phyloP scores from a whole-genome alignment of 495 filamentous ascomycete genomes.

The Aspergillus leporis region DNA sequence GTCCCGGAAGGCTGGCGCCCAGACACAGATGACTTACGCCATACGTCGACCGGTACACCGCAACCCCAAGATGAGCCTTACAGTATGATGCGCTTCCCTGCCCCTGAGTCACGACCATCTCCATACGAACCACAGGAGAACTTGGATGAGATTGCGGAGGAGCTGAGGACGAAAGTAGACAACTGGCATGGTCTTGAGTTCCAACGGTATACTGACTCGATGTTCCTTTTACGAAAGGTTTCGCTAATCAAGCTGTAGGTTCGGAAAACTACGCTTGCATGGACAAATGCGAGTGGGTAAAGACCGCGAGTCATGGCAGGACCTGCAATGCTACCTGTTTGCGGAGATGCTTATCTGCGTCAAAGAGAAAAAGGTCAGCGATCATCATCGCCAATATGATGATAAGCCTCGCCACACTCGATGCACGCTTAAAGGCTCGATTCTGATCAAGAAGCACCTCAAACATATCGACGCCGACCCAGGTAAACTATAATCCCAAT shows the following conservation, averaged over 20 bases:
- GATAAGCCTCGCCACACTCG: constrained; percentile 63
- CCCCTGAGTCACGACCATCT: constrained; percentile 31
- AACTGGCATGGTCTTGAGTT: constrained; percentile 99
- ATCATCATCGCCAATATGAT: constrained; percentile 53
- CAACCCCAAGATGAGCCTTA: constrained; percentile 50
- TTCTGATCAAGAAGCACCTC: constrained; percentile 97
- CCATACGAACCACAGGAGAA: constrained; percentile 59
- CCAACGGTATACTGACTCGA: constrained; percentile 57
- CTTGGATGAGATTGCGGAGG: constrained; percentile 83
- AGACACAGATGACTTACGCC: constrained; percentile 78
- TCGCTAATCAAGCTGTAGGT: constrained; percentile 51
- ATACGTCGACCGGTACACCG: constrained; percentile 56
- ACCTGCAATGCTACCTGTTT: constrained; percentile 96
- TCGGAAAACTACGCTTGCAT: constrained; percentile 90
- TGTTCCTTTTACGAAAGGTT: constrained; percentile 1
- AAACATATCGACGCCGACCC: constrained; percentile 77
- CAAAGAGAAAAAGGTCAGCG: constrained; percentile 83
- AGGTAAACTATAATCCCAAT: constrained; percentile 34
- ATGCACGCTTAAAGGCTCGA: constrained; percentile 94
- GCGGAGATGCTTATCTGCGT: constrained; percentile 99
- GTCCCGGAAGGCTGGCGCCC: constrained; percentile 90
- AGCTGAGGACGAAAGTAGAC: constrained; percentile 80
- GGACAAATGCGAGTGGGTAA: constrained; percentile 94
- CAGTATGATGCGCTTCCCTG: constrained; percentile 30
- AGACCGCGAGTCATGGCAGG: constrained; percentile 96